These are phyloP conservation scores for Metschnikowia peoriensis DNA, from an alignment of 805 yeast species.

Conservation along the genomic window DNA sequence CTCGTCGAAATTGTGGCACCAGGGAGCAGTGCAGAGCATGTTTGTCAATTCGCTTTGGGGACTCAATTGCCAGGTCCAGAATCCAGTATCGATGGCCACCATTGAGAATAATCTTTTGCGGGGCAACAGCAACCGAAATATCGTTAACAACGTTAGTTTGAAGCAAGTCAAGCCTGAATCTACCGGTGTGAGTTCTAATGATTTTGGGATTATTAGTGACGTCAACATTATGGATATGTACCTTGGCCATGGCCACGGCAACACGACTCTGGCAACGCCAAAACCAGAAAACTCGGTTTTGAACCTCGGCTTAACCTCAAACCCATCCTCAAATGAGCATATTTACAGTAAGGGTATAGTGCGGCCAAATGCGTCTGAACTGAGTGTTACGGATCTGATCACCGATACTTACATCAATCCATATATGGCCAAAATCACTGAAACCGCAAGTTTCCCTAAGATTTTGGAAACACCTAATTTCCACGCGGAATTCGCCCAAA, in stretches of 20 bases:
- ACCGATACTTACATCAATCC: constrained; percentile 12
- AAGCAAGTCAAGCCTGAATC: background rate
- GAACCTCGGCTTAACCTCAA: background rate
- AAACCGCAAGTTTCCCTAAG: constrained; percentile 30
- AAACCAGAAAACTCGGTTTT: constrained; percentile 3
- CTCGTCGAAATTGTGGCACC: constrained; percentile 42
- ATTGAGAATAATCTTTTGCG: constrained; percentile 44
- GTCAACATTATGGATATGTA: constrained; percentile 19
- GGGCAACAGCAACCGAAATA: constrained; percentile 43
- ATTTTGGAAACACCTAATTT: constrained; percentile 12
- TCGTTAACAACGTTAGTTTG: constrained; percentile 41
- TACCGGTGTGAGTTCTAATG: background rate
- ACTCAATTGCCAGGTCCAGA: constrained; percentile 36
- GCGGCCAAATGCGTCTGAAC: background rate
- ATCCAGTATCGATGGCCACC: constrained; percentile 39
- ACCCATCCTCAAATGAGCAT: background rate
- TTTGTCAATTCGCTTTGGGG: constrained; percentile 45
- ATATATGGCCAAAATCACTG: constrained; percentile 22
- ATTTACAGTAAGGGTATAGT: background rate
- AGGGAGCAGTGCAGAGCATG: constrained; percentile 27
- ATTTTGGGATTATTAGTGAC: constrained; percentile 13
- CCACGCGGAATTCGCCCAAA: constrained; percentile 26
- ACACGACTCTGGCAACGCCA: background rate
- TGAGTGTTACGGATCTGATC: background rate
- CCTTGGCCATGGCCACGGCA: constrained; percentile 6